These are phyloP conservation scores for Ascocoryne sarcoides DNA, from an alignment of 2,329 filamentous ascomycete genomes.

Conservation along the genomic window DNA sequence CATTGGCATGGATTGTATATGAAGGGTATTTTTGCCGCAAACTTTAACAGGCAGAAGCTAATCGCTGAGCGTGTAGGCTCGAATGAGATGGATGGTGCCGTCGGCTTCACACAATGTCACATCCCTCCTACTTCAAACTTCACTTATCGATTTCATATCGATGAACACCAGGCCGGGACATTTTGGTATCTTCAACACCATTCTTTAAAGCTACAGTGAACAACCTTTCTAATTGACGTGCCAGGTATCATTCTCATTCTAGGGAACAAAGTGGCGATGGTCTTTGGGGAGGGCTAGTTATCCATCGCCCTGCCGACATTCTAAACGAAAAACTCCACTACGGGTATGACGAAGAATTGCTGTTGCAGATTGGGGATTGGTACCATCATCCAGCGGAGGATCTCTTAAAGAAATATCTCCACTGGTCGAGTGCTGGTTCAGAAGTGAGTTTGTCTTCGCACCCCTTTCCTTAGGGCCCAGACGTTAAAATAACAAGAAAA, in stretches of 20 bases:
- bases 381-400: conserved; percentile 36
- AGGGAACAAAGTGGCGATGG: conserved; percentile 36
- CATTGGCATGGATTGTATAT: conserved; percentile 55
- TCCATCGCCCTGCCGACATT: conserved; percentile 30
- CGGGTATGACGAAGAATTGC: conserved; percentile 32
- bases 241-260: conserved; percentile 38
- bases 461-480: too few relatives aligned
- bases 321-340: conserved; percentile 10
- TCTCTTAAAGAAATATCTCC: too few relatives aligned
- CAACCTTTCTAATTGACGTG: too few relatives aligned
- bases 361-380: conserved; percentile 42
- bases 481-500: too few relatives aligned
- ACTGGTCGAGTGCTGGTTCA: too few relatives aligned
- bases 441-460: too few relatives aligned
- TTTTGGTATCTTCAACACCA: too few relatives aligned
- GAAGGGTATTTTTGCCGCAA: too few relatives aligned
- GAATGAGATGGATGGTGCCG: conserved; percentile 50
- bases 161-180: conserved; percentile 13
- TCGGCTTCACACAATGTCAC: conserved; percentile 35
- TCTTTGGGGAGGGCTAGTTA: conserved; percentile 37
- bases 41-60: too few relatives aligned
- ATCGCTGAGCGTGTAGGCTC: too few relatives aligned
- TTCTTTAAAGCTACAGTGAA: too few relatives aligned
- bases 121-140: conserved; percentile 24
- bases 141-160: conserved; percentile 30